Evolutionary conservation across 371 early-diverging fungal species (phyloP), one percentile per base, ranked within the genome.

Genomic region (Syncephalis plumigaleata): DNA sequence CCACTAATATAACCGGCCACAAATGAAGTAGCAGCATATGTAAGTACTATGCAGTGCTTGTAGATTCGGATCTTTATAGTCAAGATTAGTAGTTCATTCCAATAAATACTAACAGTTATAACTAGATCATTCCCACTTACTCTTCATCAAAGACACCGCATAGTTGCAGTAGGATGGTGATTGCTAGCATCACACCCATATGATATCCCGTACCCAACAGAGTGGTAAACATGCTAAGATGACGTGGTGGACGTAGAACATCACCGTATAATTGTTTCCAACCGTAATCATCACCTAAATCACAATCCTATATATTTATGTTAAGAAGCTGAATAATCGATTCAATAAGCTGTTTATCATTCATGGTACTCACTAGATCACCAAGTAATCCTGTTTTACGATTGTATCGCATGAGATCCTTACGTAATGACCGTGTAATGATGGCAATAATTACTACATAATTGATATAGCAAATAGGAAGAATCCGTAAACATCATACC

Each of bases 251-350:
- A 27, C 90, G 70, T 61, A 89, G 87, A 0, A 87, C 85, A 58
- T 89, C 90, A 4, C 83, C 86, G 46, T 89, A 87, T 1, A 89
- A 76, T 53, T 81, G 83, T 56, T 86, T 87, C 90, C 90, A 89
- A 2, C 90, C 90, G 64, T 79, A 86, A 43, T 88, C 89, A 49
- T 86, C 87, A 3, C 81, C 84, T 16, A 86, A 60, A 56, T 87
- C 85, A 17, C 77, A 70, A 51, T 85, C 87, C 78, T 79, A 60
- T 13, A 46, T 9, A 1, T 36, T 26, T 13, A 20, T n/a, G n/a
- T n/a, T n/a, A n/a, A n/a, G 22, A 54, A 7, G 1, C 18, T n/a
- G 5, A 22, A 17, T 11, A n/a, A 27, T 37, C 25, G 25, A 21
- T 36, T 25, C 22, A 5, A 11, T 54, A 16, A 51, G 47, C 2